Base-by-base conservation (phyloP, 257 asterid species). In the Gentiana straminea region DNA sequence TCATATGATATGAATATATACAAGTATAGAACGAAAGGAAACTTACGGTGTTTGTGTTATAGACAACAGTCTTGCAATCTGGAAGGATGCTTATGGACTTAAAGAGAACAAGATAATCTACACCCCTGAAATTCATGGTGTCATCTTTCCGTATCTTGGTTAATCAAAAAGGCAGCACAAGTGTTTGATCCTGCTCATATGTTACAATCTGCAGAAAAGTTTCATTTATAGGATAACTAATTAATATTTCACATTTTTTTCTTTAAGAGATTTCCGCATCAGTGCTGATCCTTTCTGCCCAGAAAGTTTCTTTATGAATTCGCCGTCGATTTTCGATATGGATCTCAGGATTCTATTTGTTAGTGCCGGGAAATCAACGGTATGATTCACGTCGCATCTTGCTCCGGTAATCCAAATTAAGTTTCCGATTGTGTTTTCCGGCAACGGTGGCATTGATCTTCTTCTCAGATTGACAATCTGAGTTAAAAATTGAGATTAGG, bases 41-140 rank as follows among this genome's bases (percentile, higher is more conserved):
- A 49, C 4, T 60, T 78, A 89, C 97, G 73, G 76, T 72, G 57
- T 73, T 68, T 24, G 97, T 81, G 86, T 91, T 91, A 77, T 38
- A 85, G 58, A 87, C 94, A 0, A 88, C 85, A 33, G 95, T 91
- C 72, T 78, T 83, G 75, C 98, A 91, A 43, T 91, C 98, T 1
- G 98, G 97, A 7, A 91, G 81, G 64, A 91, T 83, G 84, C 98
- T 91, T 48, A 85, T 69, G 64, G 98, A 91, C 54, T 76, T 81
- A 6, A 64, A 66, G 1, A 88, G 95, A 43, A 88, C 13, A 73
- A 54, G 78, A 56, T 84, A 83, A 8, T 78, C 79, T 0, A 66
- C 63, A 0, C 88, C 94, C 81, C 85, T 80, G 68, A 81, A 91
- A 37, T 68, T 79, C 24, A 24, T 24, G n/a, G 33, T 43, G 24